Percentiles rank a stretch among this genome's conserved stretches.
Evolutionary conservation across 768 basidiomycete species (phyloP).

Genomic region (Amanita phalloides): DNA sequence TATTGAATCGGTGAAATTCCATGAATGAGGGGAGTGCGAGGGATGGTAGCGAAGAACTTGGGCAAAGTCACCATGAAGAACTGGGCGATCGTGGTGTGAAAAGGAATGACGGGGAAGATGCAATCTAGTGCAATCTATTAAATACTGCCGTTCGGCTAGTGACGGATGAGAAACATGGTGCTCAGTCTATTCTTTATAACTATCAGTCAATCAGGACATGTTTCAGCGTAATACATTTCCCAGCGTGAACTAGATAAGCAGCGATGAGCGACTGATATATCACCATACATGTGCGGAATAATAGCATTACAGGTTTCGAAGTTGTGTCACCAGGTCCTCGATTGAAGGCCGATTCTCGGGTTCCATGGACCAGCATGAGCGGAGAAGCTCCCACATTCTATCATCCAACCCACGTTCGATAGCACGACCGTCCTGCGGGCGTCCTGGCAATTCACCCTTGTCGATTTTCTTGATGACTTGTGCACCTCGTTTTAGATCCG

Average conservation of each 20-base stretch:
- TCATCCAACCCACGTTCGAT: conserved; percentile 11
- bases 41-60: background rate
- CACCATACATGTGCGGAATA: background rate
- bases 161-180: too few relatives aligned
- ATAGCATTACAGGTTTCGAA: background rate
- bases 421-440: conserved; percentile 6
- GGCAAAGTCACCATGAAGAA: background rate
- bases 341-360: conserved; percentile 8
- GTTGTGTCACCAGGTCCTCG: conserved; percentile 2
- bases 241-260: too few relatives aligned
- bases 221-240: too few relatives aligned
- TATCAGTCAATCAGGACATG: too few relatives aligned
- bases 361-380: conserved; percentile 8
- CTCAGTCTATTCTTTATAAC: too few relatives aligned
- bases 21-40: background rate
- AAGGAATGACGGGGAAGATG: too few relatives aligned
- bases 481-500: background rate
- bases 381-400: conserved; percentile 10
- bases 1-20: background rate
- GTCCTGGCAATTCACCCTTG: conserved; percentile 9
- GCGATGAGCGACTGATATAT: background rate
- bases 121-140: too few relatives aligned
- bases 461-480: conserved; percentile 3
- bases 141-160: too few relatives aligned
- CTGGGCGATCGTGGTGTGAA: too few relatives aligned